These are phyloP conservation scores for Barnettozyma populi DNA, from an alignment of 805 yeast species.

Conservation along the genomic window DNA sequence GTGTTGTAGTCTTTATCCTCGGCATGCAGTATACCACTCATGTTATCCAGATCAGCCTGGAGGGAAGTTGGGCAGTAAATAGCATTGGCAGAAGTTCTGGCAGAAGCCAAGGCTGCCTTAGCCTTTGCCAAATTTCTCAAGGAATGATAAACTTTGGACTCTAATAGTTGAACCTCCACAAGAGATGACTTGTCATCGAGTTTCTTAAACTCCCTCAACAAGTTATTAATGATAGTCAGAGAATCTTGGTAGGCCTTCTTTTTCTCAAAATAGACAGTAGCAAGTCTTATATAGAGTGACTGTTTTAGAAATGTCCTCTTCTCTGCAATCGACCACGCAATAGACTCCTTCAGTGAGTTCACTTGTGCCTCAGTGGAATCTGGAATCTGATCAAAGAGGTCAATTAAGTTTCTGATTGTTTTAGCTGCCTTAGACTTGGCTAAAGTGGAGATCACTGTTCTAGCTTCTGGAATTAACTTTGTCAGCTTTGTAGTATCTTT, in stretches of 20 bases:
- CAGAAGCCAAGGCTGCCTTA: conserved; percentile 87
- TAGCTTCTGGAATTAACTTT: conserved; percentile 59
- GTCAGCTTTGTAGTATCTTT: conserved; percentile 47
- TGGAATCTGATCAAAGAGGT: conserved; percentile 61
- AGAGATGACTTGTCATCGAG: conserved; percentile 93
- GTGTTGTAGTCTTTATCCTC: conserved; percentile 96
- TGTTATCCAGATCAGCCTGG: conserved; percentile 92
- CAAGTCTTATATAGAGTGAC: conserved; percentile 76
- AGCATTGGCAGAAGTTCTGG: conserved; percentile 96
- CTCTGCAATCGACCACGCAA: conserved; percentile 80
- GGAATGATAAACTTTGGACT: conserved; percentile 85
- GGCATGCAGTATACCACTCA: conserved; percentile 93
- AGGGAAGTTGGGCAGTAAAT: conserved; percentile 90
- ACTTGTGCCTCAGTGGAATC: conserved; percentile 66
- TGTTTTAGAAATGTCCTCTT: conserved; percentile 88
- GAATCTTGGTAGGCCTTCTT: conserved; percentile 60
- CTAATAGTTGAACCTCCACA: conserved; percentile 92
- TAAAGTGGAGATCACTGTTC: conserved; percentile 65
- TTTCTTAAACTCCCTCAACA: conserved; percentile 82
- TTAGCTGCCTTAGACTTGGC: conserved; percentile 96
- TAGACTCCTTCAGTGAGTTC: conserved; percentile 65
- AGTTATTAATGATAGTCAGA: conserved; percentile 59
- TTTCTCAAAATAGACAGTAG: conserved; percentile 67
- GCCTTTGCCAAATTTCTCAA: conserved; percentile 87
- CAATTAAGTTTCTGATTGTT: conserved; percentile 76